Conservation (phyloP, 2,329 filamentous ascomycete genomes). For the Chaetomiaceae sp. region DNA sequence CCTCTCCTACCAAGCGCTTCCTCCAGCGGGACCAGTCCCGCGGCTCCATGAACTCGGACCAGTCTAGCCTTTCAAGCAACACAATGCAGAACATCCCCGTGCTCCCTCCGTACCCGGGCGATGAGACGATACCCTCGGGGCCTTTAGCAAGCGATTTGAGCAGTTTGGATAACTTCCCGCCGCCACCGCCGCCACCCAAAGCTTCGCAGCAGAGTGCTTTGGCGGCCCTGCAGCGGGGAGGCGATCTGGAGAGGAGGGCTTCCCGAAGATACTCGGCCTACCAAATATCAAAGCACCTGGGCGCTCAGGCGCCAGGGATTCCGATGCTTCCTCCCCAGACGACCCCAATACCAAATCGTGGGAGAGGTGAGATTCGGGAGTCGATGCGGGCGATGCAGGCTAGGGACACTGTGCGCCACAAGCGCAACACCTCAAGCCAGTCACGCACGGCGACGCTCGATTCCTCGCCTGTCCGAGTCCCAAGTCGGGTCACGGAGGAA, state of each 20-base stretch:
- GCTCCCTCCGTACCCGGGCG: slow-evolving; percentile 65
- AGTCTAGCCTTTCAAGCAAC: slow-evolving; percentile 67
- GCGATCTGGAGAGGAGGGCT: slow-evolving; percentile 85
- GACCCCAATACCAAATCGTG: slow-evolving; percentile 78
- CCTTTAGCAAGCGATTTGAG: slow-evolving; percentile 46
- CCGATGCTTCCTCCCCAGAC: slow-evolving; percentile 82
- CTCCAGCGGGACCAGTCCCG: slow-evolving; percentile 50
- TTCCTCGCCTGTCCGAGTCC: slow-evolving; percentile 56
- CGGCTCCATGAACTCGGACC: slow-evolving; percentile 50
- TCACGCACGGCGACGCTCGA: slow-evolving; percentile 43
- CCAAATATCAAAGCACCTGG: slow-evolving; percentile 92
- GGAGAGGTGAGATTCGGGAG: slow-evolving; percentile 72
- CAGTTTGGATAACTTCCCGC: slow-evolving; percentile 61
- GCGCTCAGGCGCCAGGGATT: slow-evolving; percentile 73
- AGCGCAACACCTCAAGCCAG: slow-evolving; percentile 44
- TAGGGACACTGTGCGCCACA: slow-evolving; percentile 48
- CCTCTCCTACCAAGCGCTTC: slow-evolving; percentile 48
- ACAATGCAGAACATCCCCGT: slow-evolving; percentile 73
- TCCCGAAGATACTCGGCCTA: slow-evolving; percentile 94
- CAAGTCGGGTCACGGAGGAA: slow-evolving; percentile 62
- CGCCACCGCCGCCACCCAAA: slow-evolving; percentile 73
- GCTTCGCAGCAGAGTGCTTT: slow-evolving; percentile 86
- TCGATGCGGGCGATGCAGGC: slow-evolving; percentile 67
- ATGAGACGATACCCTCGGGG: slow-evolving; percentile 49
- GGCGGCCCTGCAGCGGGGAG: slow-evolving; percentile 83